These are phyloP conservation scores for Hortaea sp. DNA, from an alignment of 2,329 filamentous ascomycete species.

Conservation along the genomic window DNA sequence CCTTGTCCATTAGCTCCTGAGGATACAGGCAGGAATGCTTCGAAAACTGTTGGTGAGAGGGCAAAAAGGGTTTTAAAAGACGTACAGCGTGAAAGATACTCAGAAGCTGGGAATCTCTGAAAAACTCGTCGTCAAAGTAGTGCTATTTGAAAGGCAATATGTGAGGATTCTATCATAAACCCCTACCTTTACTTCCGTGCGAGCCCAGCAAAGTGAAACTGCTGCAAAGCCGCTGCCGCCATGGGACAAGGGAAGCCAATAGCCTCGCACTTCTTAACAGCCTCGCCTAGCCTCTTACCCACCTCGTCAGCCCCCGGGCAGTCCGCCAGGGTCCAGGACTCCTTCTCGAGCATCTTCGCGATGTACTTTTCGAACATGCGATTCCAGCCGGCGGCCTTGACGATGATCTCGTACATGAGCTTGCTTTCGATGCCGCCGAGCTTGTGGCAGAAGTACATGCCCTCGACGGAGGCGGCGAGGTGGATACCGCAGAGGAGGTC, in stretches of 20 bases:
- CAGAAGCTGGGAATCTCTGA: no score
- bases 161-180: no score
- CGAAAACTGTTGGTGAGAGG: no score
- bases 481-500: slow-evolving; percentile 38
- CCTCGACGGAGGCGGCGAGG: slow-evolving; percentile 40
- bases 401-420: slow-evolving; percentile 38
- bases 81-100: no score
- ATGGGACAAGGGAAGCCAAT: slow-evolving; percentile 26
- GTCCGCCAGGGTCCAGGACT: slow-evolving; percentile 24
- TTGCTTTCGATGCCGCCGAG: slow-evolving; percentile 34
- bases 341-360: slow-evolving; percentile 25
- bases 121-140: no score
- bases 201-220: slow-evolving; percentile 23
- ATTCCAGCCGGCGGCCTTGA: slow-evolving; percentile 38
- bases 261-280: slow-evolving; percentile 30
- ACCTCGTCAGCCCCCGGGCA: slow-evolving; percentile 30
- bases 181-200: no score
- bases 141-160: no score
- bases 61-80: no score
- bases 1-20: no score
- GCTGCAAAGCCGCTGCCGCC: slow-evolving; percentile 25
- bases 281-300: slow-evolving; percentile 28
- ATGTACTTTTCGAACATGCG: slow-evolving; percentile 33
- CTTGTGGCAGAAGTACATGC: slow-evolving; percentile 36
- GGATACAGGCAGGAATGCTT: no score